Conservation (phyloP, 2,329 filamentous ascomycete genomes). For the Alternaria postmessia region DNA sequence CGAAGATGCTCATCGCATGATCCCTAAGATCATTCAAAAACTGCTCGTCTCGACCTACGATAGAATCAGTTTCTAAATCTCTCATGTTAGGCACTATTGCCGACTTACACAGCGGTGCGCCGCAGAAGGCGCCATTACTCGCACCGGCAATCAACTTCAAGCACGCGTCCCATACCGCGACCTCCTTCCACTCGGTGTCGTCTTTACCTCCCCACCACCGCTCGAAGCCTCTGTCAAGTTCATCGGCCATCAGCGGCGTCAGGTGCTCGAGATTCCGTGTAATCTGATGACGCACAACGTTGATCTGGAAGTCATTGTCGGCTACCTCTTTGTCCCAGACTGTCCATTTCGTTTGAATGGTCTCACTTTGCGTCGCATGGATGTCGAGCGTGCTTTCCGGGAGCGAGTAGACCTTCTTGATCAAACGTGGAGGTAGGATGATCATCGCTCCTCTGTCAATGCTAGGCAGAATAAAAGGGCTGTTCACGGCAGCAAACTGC, state of each 20-base stretch:
- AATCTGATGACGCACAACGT: conserved; percentile 27
- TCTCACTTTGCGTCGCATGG: conserved; percentile 23
- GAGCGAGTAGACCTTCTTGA: conserved; percentile 23
- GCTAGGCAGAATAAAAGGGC: conserved; percentile 21
- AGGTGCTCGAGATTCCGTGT: conserved; percentile 22
- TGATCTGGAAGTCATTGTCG: conserved; percentile 25
- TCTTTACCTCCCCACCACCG: conserved; percentile 18
- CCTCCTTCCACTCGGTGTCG: conserved; percentile 23
- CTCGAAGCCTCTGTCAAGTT: conserved; percentile 21
- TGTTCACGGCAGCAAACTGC: conserved; percentile 18
- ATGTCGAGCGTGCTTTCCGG: conserved; percentile 22
- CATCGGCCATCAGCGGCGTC: conserved; percentile 25
- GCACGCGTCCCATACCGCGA: conserved; percentile 23
- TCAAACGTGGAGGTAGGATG: conserved; percentile 22
- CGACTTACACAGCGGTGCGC: conserved; percentile 24
- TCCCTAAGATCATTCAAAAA: conserved; percentile 22
- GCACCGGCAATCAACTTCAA: conserved; percentile 23
- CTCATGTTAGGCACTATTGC: not conserved
- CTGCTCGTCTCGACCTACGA: conserved; percentile 19
- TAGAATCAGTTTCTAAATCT: not conserved
- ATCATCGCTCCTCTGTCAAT: conserved; percentile 27
- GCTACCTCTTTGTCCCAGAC: conserved; percentile 24
- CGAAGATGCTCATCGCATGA: conserved; percentile 24
- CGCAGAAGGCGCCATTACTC: conserved; percentile 25
- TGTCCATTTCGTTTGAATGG: conserved; percentile 27